A percentile compares a stretch with the other conserved stretches of the same genome.
Conservation (phyloP, 106 monocot species). For the Apostasia ramifera region DNA sequence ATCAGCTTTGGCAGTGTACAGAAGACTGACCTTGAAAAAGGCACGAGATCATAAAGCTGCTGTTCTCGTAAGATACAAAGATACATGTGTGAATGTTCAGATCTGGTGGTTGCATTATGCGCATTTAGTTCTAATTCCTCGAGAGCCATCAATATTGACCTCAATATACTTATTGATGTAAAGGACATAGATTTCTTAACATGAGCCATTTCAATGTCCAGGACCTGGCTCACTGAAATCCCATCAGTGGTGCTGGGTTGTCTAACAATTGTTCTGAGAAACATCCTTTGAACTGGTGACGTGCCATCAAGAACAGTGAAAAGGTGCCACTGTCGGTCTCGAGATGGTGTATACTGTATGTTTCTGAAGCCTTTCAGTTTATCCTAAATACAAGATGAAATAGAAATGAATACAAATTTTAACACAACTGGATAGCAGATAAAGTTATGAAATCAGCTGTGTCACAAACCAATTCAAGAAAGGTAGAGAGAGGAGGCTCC, state of each 20-base stretch:
- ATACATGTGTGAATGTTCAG: constrained; percentile 95
- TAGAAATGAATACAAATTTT: background rate
- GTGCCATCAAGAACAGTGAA: constrained; percentile 70
- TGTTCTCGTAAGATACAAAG: constrained; percentile 81
- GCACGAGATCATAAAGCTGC: constrained; percentile 62
- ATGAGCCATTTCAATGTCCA: constrained; percentile 37
- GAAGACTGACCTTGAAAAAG: constrained; percentile 53
- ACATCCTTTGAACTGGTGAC: constrained; percentile 73
- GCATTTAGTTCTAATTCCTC: constrained; percentile 88
- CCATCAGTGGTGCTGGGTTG: constrained; percentile 57
- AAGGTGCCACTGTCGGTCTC: constrained; percentile 96
- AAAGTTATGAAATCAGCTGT: background rate
- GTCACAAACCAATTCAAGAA: constrained; percentile 84
- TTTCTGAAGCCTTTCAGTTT: constrained; percentile 84
- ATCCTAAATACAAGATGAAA: constrained; percentile 32
- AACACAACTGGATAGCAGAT: background rate
- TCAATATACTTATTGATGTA: constrained; percentile 73
- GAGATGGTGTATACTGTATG: constrained; percentile 85
- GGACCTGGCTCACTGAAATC: constrained; percentile 24
- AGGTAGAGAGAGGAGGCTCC: constrained; percentile 96
- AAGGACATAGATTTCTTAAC: constrained; percentile 38
- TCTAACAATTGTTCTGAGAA: constrained; percentile 84
- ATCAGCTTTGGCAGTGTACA: constrained; percentile 1
- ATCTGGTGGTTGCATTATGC: constrained; percentile 68
- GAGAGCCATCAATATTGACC: constrained; percentile 67